Evolutionary conservation across 139 green algal species (phyloP).

Genomic region (Chlamydomonas sphaeroides): DNA sequence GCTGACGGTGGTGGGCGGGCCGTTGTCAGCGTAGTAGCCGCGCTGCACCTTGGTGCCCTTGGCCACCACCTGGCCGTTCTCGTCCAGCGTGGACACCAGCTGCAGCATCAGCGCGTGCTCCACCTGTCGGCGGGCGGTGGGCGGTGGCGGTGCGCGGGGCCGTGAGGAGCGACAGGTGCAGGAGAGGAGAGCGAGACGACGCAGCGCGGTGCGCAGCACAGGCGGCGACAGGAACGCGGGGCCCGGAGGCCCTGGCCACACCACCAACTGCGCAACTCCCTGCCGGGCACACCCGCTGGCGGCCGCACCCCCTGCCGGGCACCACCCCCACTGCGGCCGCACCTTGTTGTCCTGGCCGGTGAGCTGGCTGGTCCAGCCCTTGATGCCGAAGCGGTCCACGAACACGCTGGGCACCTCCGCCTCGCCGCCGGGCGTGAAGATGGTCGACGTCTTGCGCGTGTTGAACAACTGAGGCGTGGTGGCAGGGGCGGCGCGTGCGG

Average conservation of each 20-base stretch:
- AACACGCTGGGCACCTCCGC: slow-evolving; percentile 92
- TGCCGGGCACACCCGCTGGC: too few species aligned
- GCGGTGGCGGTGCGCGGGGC: too few species aligned
- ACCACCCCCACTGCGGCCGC: too few species aligned
- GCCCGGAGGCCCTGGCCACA: too few species aligned
- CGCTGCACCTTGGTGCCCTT: slow-evolving; percentile 62
- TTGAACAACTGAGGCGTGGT: slow-evolving; percentile 76
- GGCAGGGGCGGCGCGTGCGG: too few species aligned
- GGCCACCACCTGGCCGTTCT: slow-evolving; percentile 63
- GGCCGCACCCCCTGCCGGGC: too few species aligned
- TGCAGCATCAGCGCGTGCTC: slow-evolving; percentile 80
- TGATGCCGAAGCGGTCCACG: slow-evolving; percentile 91
- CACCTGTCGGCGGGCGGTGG: background rate
- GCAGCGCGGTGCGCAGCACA: too few species aligned
- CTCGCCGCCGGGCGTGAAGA: slow-evolving; percentile 83
- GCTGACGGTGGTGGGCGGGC: slow-evolving; percentile 88
- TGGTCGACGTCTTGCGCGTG: slow-evolving; percentile 86
- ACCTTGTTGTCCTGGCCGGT: slow-evolving; percentile 71
- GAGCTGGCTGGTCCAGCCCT: slow-evolving; percentile 73
- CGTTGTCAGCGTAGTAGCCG: slow-evolving; percentile 71
- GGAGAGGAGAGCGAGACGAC: too few species aligned
- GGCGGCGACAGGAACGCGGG: too few species aligned
- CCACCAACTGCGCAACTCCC: too few species aligned
- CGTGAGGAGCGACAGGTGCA: too few species aligned
- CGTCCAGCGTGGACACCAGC: slow-evolving; percentile 72